Conservation (phyloP, 352 stramenopile species). For the Pythium folliculosum region DNA sequence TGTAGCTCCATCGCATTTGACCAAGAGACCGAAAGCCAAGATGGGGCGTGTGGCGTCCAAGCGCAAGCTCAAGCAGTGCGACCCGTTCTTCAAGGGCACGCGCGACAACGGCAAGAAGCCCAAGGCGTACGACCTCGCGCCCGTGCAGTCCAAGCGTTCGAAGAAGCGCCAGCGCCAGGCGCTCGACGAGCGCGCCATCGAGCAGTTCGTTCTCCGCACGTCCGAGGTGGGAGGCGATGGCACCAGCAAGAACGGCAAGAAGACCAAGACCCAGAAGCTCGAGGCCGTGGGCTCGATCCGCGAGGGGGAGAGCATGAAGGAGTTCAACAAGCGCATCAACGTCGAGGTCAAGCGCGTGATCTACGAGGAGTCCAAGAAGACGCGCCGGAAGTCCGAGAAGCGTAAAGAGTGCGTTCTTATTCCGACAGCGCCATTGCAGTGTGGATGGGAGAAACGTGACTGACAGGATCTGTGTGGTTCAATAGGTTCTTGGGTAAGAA, state of each 20-base stretch:
- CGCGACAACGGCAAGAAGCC: constrained; percentile 71
- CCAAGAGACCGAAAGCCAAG: not conserved
- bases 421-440: not conserved
- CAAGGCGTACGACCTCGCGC: constrained; percentile 67
- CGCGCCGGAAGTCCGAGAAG: constrained; percentile 68
- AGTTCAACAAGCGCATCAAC: constrained; percentile 86
- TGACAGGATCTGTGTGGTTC: constrained; percentile 10
- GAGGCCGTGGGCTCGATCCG: constrained; percentile 54
- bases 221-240: constrained; percentile 41
- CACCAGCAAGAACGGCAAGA: constrained; percentile 18
- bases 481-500: constrained; percentile 66
- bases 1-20: not conserved
- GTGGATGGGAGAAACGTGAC: not conserved
- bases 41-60: constrained; percentile 78
- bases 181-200: constrained; percentile 58
- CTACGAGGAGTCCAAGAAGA: constrained; percentile 83
- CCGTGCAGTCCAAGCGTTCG: constrained; percentile 69
- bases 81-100: constrained; percentile 87
- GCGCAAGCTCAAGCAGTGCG: constrained; percentile 86
- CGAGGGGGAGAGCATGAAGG: constrained; percentile 75
- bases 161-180: constrained; percentile 82
- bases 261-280: constrained; percentile 49
- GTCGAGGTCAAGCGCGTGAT: constrained; percentile 84
- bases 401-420: constrained; percentile 50
- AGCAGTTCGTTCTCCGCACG: constrained; percentile 62